These are phyloP conservation scores for Fusarium lyarnte DNA, from an alignment of 2,329 filamentous ascomycete species.

Conservation along the genomic window DNA sequence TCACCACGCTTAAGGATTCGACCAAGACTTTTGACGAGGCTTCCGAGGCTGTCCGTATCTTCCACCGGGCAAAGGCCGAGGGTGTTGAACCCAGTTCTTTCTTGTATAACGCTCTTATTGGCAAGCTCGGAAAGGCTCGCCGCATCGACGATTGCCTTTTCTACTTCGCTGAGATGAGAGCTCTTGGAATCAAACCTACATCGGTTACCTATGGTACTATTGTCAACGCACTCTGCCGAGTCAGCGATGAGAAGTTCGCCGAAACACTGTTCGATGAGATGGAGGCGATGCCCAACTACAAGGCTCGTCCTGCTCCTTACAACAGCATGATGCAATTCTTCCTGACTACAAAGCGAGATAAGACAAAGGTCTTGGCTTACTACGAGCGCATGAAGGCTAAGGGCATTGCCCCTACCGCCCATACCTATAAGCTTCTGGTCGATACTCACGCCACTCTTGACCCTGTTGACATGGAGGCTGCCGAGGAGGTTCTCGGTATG, in stretches of 20 bases:
- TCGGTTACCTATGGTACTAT: conserved; percentile 98
- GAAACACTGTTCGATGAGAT: conserved; percentile 99
- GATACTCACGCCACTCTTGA: conserved; percentile 95
- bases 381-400: conserved; percentile 93
- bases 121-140: conserved; percentile 96
- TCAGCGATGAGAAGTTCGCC: conserved; percentile 96
- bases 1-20: conserved; percentile 97
- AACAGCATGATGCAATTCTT: conserved; percentile 99
- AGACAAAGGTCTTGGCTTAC: conserved; percentile 91
- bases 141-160: conserved; percentile 98
- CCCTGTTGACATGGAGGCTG: conserved; percentile 86
- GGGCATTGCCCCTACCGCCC: conserved; percentile 88
- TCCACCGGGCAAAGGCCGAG: conserved; percentile 91
- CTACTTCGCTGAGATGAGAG: conserved; percentile 98
- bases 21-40: conserved; percentile 98
- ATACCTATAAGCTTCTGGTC: conserved; percentile 97
- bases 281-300: conserved; percentile 99
- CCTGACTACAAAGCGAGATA: conserved; percentile 95
- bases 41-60: conserved; percentile 96
- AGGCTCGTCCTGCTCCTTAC: conserved; percentile 95
- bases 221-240: conserved; percentile 95
- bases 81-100: conserved; percentile 97
- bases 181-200: conserved; percentile 89
- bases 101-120: conserved; percentile 97
- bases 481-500: conserved; percentile 81